phyloP scores from a whole-genome alignment of 2,329 filamentous ascomycete genomes.

The Nothomitra cinnamomea region DNA sequence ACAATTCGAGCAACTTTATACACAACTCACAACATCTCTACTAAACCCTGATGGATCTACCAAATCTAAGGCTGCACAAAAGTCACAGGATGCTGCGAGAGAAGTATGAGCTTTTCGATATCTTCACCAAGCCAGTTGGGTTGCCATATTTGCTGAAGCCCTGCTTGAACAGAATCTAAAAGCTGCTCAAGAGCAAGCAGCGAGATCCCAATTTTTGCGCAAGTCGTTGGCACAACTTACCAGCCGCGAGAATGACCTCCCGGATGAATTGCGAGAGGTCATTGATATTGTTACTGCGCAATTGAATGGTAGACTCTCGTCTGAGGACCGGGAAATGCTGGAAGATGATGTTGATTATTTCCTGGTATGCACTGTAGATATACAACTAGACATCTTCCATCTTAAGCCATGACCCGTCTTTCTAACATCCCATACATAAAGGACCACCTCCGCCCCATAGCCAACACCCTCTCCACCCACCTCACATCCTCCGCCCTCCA shows the following conservation, averaged over 20 bases:
- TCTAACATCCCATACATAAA: not conserved
- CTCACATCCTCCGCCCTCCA: not conserved
- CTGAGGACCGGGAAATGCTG: constrained; percentile 23
- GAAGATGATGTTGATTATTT: constrained; percentile 23
- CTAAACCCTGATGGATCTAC: constrained; percentile 6
- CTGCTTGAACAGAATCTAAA: not conserved
- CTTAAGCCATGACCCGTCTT: no score
- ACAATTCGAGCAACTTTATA: constrained; percentile 4
- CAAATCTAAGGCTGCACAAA: not conserved
- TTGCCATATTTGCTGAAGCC: no score
- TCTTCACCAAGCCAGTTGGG: no score
- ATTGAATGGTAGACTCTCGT: constrained; percentile 20
- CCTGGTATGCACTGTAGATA: constrained; percentile 13
- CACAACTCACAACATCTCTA: not conserved
- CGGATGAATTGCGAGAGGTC: constrained; percentile 21
- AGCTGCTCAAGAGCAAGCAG: not conserved
- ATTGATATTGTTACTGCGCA: constrained; percentile 26
- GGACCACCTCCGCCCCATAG: not conserved
- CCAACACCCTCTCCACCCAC: not conserved
- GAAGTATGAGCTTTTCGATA: no score
- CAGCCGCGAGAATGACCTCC: not conserved
- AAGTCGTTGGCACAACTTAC: not conserved
- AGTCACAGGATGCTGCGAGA: not conserved
- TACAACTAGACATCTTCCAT: no score
- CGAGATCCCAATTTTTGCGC: not conserved